Evolutionary conservation across 495 filamentous ascomycete genomes (phyloP), one percentile per base, ranked within the genome.

Genomic region (Glarea lozoyensis): DNA sequence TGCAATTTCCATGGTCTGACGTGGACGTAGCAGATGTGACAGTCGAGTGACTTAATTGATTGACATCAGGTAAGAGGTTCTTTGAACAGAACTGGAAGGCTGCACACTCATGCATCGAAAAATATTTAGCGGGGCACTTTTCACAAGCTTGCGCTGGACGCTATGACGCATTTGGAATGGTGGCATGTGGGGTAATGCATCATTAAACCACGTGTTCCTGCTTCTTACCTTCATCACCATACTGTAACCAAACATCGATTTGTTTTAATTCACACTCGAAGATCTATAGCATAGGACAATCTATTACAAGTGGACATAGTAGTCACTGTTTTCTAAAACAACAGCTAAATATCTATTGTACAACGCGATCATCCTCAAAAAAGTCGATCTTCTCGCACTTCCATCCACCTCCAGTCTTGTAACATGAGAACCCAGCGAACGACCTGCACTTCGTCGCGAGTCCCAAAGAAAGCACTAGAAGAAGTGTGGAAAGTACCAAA

Each of bases 371-470:
- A n/a, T n/a, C n/a, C 18, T 3, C 22, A 10, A 35, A 19, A 19
- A 37, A 19, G 15, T 37, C n/a, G n/a, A n/a, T n/a, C n/a, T n/a
- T n/a, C n/a, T n/a, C n/a, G n/a, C n/a, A n/a, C n/a, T n/a, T n/a
- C n/a, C n/a, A n/a, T n/a, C n/a, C n/a, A n/a, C n/a, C n/a, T n/a
- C n/a, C n/a, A n/a, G n/a, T n/a, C n/a, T n/a, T n/a, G n/a, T n/a
- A n/a, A n/a, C n/a, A n/a, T 10, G 10, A 17, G 13, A 16, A 22
- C 16, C 24, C 35, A 13, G 42, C 23, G 12, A 49, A 49, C 43
- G 46, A 53, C 46, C 50, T 53, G 50, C 50, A 53, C 50, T 53
- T 53, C 50, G 43, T 40, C 29, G 42, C 40, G 18, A 43, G 40
- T 13, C 32, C 16, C n/a, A 25, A 6, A 35, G 15, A 9, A 37